These are phyloP conservation scores for Bjerkandera adusta DNA, from an alignment of 1,284 basidiomycete species.

Conservation along the genomic window DNA sequence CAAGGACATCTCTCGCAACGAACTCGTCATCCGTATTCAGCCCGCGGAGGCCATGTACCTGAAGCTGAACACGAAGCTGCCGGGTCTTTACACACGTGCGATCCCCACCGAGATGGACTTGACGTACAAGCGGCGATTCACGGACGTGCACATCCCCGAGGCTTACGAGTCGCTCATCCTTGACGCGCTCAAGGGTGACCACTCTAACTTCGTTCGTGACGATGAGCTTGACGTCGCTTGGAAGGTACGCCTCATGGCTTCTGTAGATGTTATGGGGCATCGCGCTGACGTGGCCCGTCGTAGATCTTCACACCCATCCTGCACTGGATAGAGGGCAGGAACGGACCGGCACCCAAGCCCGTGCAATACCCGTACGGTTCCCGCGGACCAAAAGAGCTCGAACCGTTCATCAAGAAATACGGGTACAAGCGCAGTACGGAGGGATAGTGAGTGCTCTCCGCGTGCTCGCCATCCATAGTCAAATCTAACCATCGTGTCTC, in stretches of 20 bases:
- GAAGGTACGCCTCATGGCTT: constrained; percentile 60
- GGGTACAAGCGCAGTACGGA: constrained; percentile 73
- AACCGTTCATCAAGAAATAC: constrained; percentile 72
- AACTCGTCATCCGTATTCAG: constrained; percentile 94
- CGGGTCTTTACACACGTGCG: constrained; percentile 85
- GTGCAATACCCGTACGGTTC: constrained; percentile 87
- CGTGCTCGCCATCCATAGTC: not conserved
- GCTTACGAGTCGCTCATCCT: constrained; percentile 93
- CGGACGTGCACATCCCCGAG: constrained; percentile 86
- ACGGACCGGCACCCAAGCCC: constrained; percentile 65
- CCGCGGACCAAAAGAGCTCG: constrained; percentile 85
- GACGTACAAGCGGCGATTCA: constrained; percentile 93
- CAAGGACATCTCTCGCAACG: constrained; percentile 91
- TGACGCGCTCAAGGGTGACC: constrained; percentile 86
- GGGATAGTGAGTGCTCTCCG: constrained; percentile 70
- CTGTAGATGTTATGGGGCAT: not conserved
- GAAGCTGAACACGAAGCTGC: constrained; percentile 92
- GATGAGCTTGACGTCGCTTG: constrained; percentile 95
- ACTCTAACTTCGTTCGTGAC: constrained; percentile 92
- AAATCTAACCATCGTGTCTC: not conserved
- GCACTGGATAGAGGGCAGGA: constrained; percentile 88
- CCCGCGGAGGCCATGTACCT: constrained; percentile 94
- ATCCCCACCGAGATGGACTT: constrained; percentile 96
- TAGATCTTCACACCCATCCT: constrained; percentile 94
- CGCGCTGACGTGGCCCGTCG: not conserved